These are phyloP conservation scores for Psilocybe tampanensis DNA, from an alignment of 768 basidiomycete species.

Conservation along the genomic window DNA sequence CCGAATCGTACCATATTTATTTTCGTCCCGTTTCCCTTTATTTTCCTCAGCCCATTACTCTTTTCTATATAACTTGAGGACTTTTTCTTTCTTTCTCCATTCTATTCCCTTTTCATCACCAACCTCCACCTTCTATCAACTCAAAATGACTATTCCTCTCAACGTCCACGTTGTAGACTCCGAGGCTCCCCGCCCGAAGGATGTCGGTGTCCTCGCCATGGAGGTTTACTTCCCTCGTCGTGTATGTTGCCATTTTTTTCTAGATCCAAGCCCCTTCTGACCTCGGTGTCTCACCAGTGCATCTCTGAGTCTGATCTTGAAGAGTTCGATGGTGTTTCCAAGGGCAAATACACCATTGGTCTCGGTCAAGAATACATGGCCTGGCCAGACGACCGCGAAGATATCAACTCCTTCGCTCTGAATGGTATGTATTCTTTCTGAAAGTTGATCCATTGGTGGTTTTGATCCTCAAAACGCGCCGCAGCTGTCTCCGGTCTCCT, in stretches of 20 bases:
- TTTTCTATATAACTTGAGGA: constrained; percentile 35
- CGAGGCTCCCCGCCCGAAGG: constrained; percentile 71
- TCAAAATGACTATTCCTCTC: constrained; percentile 44
- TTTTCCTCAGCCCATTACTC: constrained; percentile 35
- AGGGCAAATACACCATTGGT: constrained; percentile 99
- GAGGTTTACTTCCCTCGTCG: constrained; percentile 95
- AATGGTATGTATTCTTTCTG: constrained; percentile 61
- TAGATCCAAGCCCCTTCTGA: constrained; percentile 5
- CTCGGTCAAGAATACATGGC: constrained; percentile 99
- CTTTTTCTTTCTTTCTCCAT: constrained; percentile 16
- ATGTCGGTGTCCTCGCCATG: constrained; percentile 92
- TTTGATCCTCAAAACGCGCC: constrained; percentile 9
- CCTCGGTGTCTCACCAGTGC: constrained; percentile 54
- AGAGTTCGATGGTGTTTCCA: constrained; percentile 88
- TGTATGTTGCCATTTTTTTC: constrained; percentile 45
- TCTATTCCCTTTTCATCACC: constrained; percentile 17
- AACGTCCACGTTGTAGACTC: constrained; percentile 32
- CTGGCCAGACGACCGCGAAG: constrained; percentile 97
- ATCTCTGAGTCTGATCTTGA: constrained; percentile 96
- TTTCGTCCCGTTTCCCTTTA: constrained; percentile 35
- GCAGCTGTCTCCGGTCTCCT: constrained; percentile 88
- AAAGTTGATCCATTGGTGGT: neutral
- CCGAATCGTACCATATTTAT: constrained; percentile 51
- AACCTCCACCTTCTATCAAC: constrained; percentile 16
- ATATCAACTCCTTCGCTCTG: constrained; percentile 97